Conservation (phyloP, 768 basidiomycete genomes). For the Suillus weaverae region DNA sequence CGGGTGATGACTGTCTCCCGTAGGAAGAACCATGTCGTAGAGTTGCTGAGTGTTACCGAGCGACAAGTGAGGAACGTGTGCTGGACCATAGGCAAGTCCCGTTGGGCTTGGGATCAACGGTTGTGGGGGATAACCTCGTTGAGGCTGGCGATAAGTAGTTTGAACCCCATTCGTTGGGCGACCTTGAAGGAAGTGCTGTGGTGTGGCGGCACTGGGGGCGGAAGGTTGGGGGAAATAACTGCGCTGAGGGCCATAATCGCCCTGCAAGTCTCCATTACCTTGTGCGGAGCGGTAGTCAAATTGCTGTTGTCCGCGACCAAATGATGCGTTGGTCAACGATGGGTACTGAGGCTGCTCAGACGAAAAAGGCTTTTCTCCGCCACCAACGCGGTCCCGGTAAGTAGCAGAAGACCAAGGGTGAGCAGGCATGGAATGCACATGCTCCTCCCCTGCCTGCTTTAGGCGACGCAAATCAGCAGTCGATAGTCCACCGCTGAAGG, state of each 20-base stretch:
- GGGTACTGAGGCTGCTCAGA: slow-evolving; percentile 58
- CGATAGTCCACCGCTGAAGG: slow-evolving; percentile 78
- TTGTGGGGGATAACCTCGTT: slow-evolving; percentile 58
- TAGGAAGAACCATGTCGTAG: slow-evolving; percentile 74
- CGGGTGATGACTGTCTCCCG: slow-evolving; percentile 53
- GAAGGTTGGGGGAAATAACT: slow-evolving; percentile 49
- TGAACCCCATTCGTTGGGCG: slow-evolving; percentile 50
- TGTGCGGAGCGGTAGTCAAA: slow-evolving; percentile 51
- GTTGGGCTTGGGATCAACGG: slow-evolving; percentile 55
- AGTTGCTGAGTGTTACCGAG: slow-evolving; percentile 74
- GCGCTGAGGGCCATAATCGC: slow-evolving; percentile 61
- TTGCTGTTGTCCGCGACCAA: slow-evolving; percentile 54
- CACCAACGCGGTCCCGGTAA: slow-evolving; percentile 44
- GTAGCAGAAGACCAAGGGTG: slow-evolving; percentile 53
- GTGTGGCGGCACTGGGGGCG: slow-evolving; percentile 38
- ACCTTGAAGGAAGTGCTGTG: slow-evolving; percentile 50
- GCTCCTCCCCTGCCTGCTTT: slow-evolving; percentile 61
- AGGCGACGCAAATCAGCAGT: slow-evolving; percentile 72
- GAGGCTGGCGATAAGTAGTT: slow-evolving; percentile 60
- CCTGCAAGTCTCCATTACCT: slow-evolving; percentile 29
- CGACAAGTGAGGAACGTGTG: slow-evolving; percentile 66
- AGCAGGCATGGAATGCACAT: slow-evolving; percentile 38
- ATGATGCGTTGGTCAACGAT: slow-evolving; percentile 53
- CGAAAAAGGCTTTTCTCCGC: slow-evolving; percentile 42
- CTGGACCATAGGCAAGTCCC: slow-evolving; percentile 51